These are phyloP conservation scores for Xerocomellus intermedius DNA, from an alignment of 768 basidiomycete genomes.

Conservation along the genomic window DNA sequence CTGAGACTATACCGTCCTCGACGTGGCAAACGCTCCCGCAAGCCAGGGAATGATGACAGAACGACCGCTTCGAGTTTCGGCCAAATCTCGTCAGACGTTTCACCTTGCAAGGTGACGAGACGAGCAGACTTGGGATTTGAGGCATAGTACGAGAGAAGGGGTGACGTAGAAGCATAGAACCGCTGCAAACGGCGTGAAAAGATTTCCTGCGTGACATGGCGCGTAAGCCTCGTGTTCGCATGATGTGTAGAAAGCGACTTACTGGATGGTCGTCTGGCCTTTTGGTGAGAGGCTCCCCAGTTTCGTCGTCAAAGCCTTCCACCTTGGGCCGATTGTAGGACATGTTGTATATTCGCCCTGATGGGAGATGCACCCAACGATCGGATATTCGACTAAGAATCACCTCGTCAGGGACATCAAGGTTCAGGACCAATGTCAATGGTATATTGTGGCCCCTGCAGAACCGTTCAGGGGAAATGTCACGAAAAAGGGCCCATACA, in stretches of 20 bases:
- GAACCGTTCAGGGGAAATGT: background rate
- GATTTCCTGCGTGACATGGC: constrained; percentile 51
- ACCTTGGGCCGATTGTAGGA: constrained; percentile 84
- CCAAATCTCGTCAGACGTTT: constrained; percentile 90
- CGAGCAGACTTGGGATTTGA: constrained; percentile 40
- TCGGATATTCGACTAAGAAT: constrained; percentile 87
- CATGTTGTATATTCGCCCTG: constrained; percentile 87
- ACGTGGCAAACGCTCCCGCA: constrained; percentile 51
- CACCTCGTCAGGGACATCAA: constrained; percentile 85
- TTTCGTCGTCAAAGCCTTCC: constrained; percentile 78
- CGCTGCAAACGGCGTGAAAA: constrained; percentile 73
- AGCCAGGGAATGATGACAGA: constrained; percentile 51
- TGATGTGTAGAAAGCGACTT: constrained; percentile 28
- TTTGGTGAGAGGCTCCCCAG: constrained; percentile 84
- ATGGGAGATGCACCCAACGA: constrained; percentile 85
- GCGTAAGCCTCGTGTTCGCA: constrained; percentile 4
- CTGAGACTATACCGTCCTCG: constrained; percentile 52
- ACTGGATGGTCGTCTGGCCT: constrained; percentile 90
- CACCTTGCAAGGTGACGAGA: constrained; percentile 61
- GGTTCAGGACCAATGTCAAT: constrained; percentile 78
- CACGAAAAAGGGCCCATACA: background rate
- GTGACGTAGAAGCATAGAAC: constrained; percentile 80
- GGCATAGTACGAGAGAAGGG: constrained; percentile 73
- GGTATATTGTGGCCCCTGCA: constrained; percentile 59
- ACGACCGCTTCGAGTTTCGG: constrained; percentile 70